Conservation (phyloP, 257 asterid species). For the Knoxia roxburghii region DNA sequence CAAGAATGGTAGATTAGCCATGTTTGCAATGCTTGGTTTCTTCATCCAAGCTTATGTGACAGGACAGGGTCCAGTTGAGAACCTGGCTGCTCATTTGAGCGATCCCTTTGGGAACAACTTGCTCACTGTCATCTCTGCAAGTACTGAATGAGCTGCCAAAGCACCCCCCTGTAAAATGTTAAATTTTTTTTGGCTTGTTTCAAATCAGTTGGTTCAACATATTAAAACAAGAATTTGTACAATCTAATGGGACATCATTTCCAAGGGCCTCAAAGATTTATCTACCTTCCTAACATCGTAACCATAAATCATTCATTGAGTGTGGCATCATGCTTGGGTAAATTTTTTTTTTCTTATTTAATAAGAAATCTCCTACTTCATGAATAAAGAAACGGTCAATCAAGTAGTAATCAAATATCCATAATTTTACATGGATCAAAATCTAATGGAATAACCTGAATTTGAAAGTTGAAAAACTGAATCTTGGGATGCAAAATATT, state of each 20-base stretch:
- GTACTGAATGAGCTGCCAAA: conserved; percentile 71
- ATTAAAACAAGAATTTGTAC: neutral
- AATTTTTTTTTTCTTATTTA: too few species aligned
- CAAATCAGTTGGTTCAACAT: neutral
- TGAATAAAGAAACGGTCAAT: too few species aligned
- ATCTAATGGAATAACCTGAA: too few species aligned
- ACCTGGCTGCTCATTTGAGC: conserved; percentile 85
- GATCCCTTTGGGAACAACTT: conserved; percentile 97
- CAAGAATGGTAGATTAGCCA: conserved; percentile 90
- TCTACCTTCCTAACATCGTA: neutral
- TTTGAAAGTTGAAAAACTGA: too few species aligned
- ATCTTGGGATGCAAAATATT: too few species aligned
- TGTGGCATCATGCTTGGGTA: neutral
- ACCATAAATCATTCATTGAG: neutral
- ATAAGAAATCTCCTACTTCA: too few species aligned
- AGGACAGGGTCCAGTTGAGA: conserved; percentile 89
- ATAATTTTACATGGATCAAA: too few species aligned
- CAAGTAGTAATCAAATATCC: too few species aligned
- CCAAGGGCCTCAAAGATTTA: neutral
- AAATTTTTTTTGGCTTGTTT: neutral
- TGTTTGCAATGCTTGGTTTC: conserved; percentile 94
- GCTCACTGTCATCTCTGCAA: conserved; percentile 80
- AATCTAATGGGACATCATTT: neutral
- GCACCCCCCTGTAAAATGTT: conserved; percentile 38
- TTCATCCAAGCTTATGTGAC: conserved; percentile 94